Evolutionary conservation across 208 protist species (phyloP), one percentile per base, ranked within the genome.

Genomic region (Trypanosoma lewisi): DNA sequence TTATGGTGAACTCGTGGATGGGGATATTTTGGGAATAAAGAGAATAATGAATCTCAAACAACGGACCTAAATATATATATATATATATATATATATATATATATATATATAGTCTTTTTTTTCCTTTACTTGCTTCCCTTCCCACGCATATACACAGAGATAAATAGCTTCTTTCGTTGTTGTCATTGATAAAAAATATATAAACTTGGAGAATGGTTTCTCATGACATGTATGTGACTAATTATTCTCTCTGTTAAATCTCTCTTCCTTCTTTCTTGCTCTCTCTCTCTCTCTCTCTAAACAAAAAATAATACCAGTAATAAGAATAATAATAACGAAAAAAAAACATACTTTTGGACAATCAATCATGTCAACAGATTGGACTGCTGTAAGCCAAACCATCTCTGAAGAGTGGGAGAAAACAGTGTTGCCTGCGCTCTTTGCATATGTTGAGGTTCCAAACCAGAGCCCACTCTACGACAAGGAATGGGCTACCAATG

Each of bases 401-500:
- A 76, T 96, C 33, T 67, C 84, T 27, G 57, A 70, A 12, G 79
- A 93, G 51, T 98, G 88, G 87, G 94, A 98, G 64, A 63, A 76
- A 28, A 74, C 76, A 3, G 83, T 96, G 58, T 48, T 98, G 6
- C 87, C 88, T 19, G 65, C 79, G 1, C 54, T 98, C 28, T 81
- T 74, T 23, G 80, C 89, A 39, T 97, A 96, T 68, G 91, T 98
- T 71, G 77, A 92, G 63, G 80, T 98, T 47, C 95, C 94, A 51
- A 98, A 97, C 81, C 87, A 94, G 63, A 97, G 91, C 57, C 97
- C 97, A 42, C 51, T 80, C 37, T 98, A 84, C 69, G 97, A 98
- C 62, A 36, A 45, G 3, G 86, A 96, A 54, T 93, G 70, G 64
- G 71, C 62, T 23, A 94, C 78, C 4, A 98, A 98, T 63, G 95